Percentiles rank a stretch among this genome's conserved stretches.
Evolutionary conservation across 768 basidiomycete genomes (phyloP).

Genomic region (Pulveroboletus sp.): DNA sequence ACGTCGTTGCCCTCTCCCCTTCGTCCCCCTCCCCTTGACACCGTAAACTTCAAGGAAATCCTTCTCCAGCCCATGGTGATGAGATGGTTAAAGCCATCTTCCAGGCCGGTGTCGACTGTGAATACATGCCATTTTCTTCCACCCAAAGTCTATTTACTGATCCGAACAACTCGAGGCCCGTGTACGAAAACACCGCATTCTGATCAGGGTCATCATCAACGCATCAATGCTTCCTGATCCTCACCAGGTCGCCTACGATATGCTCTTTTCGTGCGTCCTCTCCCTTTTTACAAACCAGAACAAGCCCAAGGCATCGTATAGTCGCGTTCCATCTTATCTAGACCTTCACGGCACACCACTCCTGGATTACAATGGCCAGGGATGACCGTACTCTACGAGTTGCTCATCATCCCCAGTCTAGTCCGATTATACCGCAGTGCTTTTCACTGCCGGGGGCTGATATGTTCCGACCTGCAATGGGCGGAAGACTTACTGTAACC

Average conservation of each 20-base stretch:
- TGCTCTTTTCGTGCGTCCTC: constrained; percentile 65
- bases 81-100: constrained; percentile 70
- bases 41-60: constrained; percentile 32
- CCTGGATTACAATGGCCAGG: no score
- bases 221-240: constrained; percentile 85
- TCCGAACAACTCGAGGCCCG: constrained; percentile 49
- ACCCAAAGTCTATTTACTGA: constrained; percentile 15
- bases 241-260: constrained; percentile 69
- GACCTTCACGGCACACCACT: constrained; percentile 66
- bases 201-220: constrained; percentile 71
- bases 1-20: constrained; percentile 57
- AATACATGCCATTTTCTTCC: constrained; percentile 49
- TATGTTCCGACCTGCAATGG: constrained; percentile 83
- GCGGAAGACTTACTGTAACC: constrained; percentile 87
- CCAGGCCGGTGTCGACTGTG: constrained; percentile 87
- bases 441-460: constrained; percentile 77
- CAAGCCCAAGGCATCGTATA: constrained; percentile 22
- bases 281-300: constrained; percentile 8
- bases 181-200: constrained; percentile 43
- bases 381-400: no score
- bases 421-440: constrained; percentile 84
- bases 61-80: constrained; percentile 56
- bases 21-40: constrained; percentile 42
- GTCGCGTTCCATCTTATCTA: constrained; percentile 75
- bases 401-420: constrained; percentile 54